A percentile compares a stretch with the other conserved stretches of the same genome.
Conservation (phyloP, 331 rosid species). For the Pyracantha coccinea region DNA sequence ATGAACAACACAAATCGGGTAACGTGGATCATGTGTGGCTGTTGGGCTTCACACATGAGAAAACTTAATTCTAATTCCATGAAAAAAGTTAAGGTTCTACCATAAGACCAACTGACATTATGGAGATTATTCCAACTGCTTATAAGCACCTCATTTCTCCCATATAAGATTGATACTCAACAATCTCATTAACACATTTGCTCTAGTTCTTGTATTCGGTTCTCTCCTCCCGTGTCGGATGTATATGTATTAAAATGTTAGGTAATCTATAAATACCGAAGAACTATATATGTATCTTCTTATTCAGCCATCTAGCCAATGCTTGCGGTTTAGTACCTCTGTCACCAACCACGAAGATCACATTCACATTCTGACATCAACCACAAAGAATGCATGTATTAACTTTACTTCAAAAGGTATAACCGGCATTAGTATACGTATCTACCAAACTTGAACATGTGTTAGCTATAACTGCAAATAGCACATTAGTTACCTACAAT, state of each 20-base stretch:
- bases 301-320: not conserved
- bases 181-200: not conserved
- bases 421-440: not conserved
- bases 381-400: not conserved
- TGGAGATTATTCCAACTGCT: not conserved
- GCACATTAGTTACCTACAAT: not conserved
- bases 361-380: not conserved
- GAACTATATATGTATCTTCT: not conserved
- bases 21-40: rapidly evolving
- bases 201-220: not conserved
- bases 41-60: not conserved
- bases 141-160: not conserved
- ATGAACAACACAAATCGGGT: not conserved
- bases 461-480: not conserved
- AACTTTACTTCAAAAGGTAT: not conserved
- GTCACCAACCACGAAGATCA: not conserved
- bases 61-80: too few relatives aligned
- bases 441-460: not conserved
- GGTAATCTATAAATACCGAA: too few relatives aligned
- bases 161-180: not conserved
- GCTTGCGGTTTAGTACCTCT: not conserved
- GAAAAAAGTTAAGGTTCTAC: not conserved
- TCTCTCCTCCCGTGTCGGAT: not conserved
- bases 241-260: too few relatives aligned
- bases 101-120: too few relatives aligned